Conservation (phyloP, 2,329 filamentous ascomycete genomes). For the Colletotrichum neosansevieriae region DNA sequence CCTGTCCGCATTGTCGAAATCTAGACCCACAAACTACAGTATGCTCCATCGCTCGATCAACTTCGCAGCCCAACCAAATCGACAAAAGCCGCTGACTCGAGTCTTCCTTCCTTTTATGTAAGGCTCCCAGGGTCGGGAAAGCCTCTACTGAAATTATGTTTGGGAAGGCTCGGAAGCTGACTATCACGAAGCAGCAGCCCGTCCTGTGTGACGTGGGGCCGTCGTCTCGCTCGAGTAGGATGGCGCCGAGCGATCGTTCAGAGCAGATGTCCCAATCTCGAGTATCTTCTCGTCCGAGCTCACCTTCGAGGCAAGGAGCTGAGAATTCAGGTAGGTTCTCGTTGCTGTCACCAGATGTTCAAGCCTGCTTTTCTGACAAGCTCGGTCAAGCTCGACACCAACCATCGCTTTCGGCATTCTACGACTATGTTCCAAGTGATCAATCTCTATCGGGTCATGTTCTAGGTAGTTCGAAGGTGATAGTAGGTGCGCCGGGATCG, state of each 20-base stretch:
- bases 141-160: conserved; percentile 21
- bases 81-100: conserved; percentile 10
- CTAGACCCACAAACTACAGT: conserved; percentile 33
- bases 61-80: conserved; percentile 30
- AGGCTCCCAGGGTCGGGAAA: conserved; percentile 17
- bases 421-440: conserved; percentile 25
- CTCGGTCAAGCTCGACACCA: conserved; percentile 16
- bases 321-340: conserved; percentile 17
- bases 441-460: neutral
- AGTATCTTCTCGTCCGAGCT: conserved; percentile 9
- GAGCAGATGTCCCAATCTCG: conserved; percentile 11
- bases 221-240: conserved; percentile 22
- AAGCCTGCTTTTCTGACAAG: conserved; percentile 6
- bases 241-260: conserved; percentile 23
- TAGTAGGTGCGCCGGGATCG: neutral
- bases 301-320: neutral
- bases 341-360: neutral
- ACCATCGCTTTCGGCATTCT: conserved; percentile 32
- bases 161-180: conserved; percentile 30
- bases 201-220: conserved; percentile 31
- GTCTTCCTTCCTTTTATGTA: neutral
- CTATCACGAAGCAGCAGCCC: conserved; percentile 33
- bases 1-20: conserved; percentile 30
- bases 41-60: conserved; percentile 32
- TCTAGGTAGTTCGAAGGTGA: neutral